phyloP scores from a whole-genome alignment of 1,284 basidiomycete genomes.

The Trichosporon sp. region DNA sequence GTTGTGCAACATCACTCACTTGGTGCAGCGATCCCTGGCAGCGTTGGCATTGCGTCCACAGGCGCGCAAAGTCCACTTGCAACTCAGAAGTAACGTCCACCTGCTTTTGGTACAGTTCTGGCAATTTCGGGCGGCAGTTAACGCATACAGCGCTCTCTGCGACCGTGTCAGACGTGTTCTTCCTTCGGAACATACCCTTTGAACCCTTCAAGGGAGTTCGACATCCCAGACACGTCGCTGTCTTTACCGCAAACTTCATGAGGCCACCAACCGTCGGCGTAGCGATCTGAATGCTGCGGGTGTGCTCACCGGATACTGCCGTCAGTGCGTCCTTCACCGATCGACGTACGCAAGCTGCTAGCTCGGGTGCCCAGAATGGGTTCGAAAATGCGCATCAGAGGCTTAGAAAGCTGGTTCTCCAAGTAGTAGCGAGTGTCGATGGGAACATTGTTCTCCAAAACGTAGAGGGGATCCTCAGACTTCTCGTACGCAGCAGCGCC shows the following conservation, averaged over 20 bases:
- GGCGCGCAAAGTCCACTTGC: constrained; percentile 82
- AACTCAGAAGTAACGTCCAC: constrained; percentile 63
- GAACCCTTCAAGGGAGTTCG: constrained; percentile 73
- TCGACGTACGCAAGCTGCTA: constrained; percentile 64
- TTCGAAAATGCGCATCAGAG: constrained; percentile 92
- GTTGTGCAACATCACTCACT: constrained; percentile 51
- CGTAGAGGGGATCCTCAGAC: constrained; percentile 91
- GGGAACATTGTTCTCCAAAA: constrained; percentile 91
- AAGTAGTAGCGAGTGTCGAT: constrained; percentile 96
- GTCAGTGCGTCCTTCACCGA: constrained; percentile 4
- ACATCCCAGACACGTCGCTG: constrained; percentile 85
- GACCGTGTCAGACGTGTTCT: constrained; percentile 12
- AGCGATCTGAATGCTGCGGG: constrained; percentile 84
- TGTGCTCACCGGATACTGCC: constrained; percentile 87
- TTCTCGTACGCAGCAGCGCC: constrained; percentile 97
- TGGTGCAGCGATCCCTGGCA: constrained; percentile 95
- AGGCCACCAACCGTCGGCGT: constrained; percentile 89
- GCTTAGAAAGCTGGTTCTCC: constrained; percentile 93
- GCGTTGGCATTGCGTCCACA: constrained; percentile 96
- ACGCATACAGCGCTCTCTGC: constrained; percentile 86
- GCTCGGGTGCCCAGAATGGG: constrained; percentile 92
- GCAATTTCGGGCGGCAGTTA: constrained; percentile 76
- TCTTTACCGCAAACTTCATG: constrained; percentile 96
- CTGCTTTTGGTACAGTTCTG: constrained; percentile 89
- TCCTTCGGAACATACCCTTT: constrained; percentile 55